Conservation (phyloP, 164 flowering plant genomes). For the Dillenia turbinata region DNA sequence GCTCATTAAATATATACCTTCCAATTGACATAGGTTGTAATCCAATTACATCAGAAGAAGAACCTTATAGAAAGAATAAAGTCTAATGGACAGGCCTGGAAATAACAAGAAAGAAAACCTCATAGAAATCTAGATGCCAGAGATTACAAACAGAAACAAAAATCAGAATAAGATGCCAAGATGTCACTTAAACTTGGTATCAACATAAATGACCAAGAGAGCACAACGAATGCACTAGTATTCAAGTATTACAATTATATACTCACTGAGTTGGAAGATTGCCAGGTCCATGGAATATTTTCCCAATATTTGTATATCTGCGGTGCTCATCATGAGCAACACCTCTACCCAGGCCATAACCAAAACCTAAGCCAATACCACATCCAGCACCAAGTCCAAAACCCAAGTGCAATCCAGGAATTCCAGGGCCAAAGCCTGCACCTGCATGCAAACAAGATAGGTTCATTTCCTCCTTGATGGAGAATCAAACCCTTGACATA, state of each 20-base stretch:
- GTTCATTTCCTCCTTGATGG: neutral
- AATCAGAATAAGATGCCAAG: neutral
- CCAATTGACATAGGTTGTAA: too few relatives aligned
- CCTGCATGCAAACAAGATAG: constrained; percentile 32
- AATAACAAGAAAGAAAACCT: neutral
- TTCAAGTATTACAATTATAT: neutral
- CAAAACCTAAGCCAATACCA: constrained; percentile 90
- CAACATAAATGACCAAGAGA: neutral
- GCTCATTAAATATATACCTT: too few relatives aligned
- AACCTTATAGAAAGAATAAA: too few relatives aligned
- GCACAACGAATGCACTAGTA: too few relatives aligned
- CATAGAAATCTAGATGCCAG: too few relatives aligned
- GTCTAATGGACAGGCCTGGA: too few relatives aligned
- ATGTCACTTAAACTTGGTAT: neutral
- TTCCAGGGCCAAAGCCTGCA: constrained; percentile 78
- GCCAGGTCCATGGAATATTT: constrained; percentile 26
- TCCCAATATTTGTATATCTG: constrained; percentile 64
- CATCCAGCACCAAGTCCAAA: constrained; percentile 92
- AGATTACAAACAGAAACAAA: neutral
- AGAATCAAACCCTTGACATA: too few relatives aligned
- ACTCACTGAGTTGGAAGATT: constrained; percentile 62
- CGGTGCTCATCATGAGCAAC: constrained; percentile 62
- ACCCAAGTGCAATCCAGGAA: constrained; percentile 83
- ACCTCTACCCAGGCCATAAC: constrained; percentile 88
- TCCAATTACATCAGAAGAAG: too few relatives aligned